Conservation (phyloP, 1,284 basidiomycete genomes). For the Apiotrichum laibachii region DNA sequence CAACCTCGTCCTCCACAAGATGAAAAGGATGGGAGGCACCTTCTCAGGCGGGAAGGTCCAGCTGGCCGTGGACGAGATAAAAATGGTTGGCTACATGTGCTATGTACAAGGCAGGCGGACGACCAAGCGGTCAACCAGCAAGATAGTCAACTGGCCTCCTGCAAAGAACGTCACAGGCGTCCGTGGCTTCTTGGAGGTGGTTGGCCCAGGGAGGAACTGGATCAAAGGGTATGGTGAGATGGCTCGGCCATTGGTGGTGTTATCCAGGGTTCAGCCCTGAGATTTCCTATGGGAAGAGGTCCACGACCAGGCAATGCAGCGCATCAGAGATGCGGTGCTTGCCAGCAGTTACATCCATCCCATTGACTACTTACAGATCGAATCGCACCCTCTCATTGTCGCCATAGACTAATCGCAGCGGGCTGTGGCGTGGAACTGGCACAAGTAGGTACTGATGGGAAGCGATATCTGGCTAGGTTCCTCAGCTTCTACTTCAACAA, state of each 20-base stretch:
- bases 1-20: conserved; percentile 14
- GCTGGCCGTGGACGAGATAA: conserved; percentile 5
- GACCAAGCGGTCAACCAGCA: not conserved
- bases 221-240: conserved; percentile 10
- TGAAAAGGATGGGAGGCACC: conserved; percentile 15
- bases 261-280: too few relatives aligned
- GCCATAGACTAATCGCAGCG: too few relatives aligned
- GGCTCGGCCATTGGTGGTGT: too few relatives aligned
- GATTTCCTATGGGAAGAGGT: too few relatives aligned
- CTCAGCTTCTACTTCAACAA: conserved; percentile 14
- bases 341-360: too few relatives aligned
- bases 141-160: conserved; percentile 7
- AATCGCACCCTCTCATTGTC: too few relatives aligned
- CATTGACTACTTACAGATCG: too few relatives aligned
- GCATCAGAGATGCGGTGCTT: too few relatives aligned
- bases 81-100: conserved; percentile 9
- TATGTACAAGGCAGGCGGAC: not conserved
- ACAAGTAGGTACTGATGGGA: too few relatives aligned
- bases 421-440: too few relatives aligned
- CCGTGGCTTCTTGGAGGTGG: conserved; percentile 5
- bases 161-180: not conserved
- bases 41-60: conserved; percentile 12
- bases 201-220: conserved; percentile 9
- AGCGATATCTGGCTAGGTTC: conserved; percentile 11
- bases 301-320: too few relatives aligned